phyloP scores from a whole-genome alignment of 805 yeast species.

The Candida patagonica region DNA sequence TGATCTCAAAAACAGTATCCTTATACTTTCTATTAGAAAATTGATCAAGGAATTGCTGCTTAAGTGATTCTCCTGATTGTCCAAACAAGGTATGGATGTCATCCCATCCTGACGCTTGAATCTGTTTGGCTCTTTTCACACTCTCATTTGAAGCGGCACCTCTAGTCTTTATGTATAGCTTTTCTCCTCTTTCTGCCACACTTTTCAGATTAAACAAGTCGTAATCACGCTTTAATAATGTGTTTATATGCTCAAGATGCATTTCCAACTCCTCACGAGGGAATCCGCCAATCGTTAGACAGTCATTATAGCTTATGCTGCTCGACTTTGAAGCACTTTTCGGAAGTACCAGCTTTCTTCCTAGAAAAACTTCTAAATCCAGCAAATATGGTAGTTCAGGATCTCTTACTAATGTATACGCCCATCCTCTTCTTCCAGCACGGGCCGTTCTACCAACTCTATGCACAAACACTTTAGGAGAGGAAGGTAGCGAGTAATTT shows the following conservation, averaged over 20 bases:
- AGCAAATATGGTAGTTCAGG: slow-evolving; percentile 81
- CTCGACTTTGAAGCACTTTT: slow-evolving; percentile 19
- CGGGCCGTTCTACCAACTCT: slow-evolving; percentile 99
- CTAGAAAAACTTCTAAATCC: slow-evolving; percentile 84
- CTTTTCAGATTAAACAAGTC: slow-evolving; percentile 57
- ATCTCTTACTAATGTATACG: slow-evolving; percentile 79
- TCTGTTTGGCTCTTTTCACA: slow-evolving; percentile 75
- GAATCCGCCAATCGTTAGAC: slow-evolving; percentile 73
- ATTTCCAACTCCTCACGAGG: slow-evolving; percentile 69
- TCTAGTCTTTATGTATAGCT: slow-evolving; percentile 75
- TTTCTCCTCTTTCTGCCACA: slow-evolving; percentile 82
- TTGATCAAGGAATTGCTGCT: slow-evolving; percentile 61
- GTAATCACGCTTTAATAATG: slow-evolving; percentile 49
- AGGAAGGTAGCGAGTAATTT: slow-evolving; percentile 81
- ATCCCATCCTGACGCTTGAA: slow-evolving; percentile 66
- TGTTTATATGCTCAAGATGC: slow-evolving; percentile 61
- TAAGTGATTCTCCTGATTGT: slow-evolving; percentile 44
- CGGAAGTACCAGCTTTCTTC: slow-evolving; percentile 58
- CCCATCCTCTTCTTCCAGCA: slow-evolving; percentile 98
- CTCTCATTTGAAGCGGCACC: slow-evolving; percentile 80
- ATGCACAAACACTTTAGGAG: slow-evolving; percentile 90
- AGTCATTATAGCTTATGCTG: slow-evolving; percentile 61
- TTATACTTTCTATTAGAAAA: slow-evolving; percentile 59
- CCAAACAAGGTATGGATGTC: slow-evolving; percentile 66
- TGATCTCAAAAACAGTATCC: slow-evolving; percentile 92